These are phyloP conservation scores for Debaryomyces prosopidis DNA, from an alignment of 805 yeast genomes.

Conservation along the genomic window DNA sequence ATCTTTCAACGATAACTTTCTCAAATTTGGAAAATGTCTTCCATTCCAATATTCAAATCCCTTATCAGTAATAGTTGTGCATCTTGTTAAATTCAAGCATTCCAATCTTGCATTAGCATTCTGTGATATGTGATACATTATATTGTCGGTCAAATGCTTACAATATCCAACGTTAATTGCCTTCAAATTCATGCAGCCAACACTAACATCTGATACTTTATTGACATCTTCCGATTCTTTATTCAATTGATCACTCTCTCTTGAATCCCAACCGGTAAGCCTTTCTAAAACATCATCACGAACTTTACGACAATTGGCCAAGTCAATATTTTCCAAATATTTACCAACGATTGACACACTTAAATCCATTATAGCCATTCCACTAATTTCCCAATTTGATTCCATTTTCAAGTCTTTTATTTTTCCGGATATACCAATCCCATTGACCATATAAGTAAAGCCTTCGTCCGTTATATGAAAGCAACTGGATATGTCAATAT, in stretches of 20 bases:
- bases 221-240: conserved; percentile 12
- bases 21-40: conserved; percentile 53
- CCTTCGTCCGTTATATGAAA: conserved; percentile 78
- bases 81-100: conserved; percentile 64
- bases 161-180: conserved; percentile 67
- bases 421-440: conserved; percentile 65
- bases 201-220: conserved; percentile 3
- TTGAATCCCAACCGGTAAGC: conserved; percentile 55
- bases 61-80: conserved; percentile 74
- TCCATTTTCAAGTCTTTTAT: conserved; percentile 58
- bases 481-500: conserved; percentile 67
- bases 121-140: conserved; percentile 62
- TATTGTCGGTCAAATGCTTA: conserved; percentile 68
- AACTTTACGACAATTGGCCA: conserved; percentile 73
- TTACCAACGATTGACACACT: conserved; percentile 65
- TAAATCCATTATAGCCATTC: conserved; percentile 80
- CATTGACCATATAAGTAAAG: conserved; percentile 67
- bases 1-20: conserved; percentile 58
- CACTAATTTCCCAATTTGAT: conserved; percentile 75
- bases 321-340: conserved; percentile 57
- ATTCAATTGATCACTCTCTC: conserved; percentile 8
- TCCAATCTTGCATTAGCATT: conserved; percentile 58
- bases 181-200: conserved; percentile 63
- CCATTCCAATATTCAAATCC: conserved; percentile 71
- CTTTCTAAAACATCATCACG: conserved; percentile 70